These are phyloP conservation scores for Phellinidium pouzarii DNA, from an alignment of 1,284 basidiomycete species.

Conservation along the genomic window DNA sequence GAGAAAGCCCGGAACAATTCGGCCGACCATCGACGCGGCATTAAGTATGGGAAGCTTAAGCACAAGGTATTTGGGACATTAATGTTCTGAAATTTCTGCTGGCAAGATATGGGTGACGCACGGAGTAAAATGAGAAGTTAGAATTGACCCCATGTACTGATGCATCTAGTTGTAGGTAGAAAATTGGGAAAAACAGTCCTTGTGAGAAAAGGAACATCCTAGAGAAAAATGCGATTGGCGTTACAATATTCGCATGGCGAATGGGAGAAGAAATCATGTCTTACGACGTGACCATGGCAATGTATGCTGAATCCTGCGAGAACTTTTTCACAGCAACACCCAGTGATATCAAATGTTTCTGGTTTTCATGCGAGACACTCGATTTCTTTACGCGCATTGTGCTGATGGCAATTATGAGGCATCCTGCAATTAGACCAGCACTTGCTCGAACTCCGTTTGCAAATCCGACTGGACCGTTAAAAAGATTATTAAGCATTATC, in stretches of 20 bases:
- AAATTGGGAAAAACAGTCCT: conserved; percentile 40
- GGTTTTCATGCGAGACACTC: conserved; percentile 28
- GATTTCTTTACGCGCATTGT: conserved; percentile 26
- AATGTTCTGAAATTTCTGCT: conserved; percentile 12
- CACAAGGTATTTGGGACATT: conserved; percentile 15
- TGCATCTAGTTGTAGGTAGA: conserved; percentile 39
- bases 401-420: conserved; percentile 24
- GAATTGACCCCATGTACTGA: conserved; percentile 19
- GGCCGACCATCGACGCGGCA: conserved; percentile 6
- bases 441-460: conserved; percentile 26
- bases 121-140: conserved; percentile 19
- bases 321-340: conserved; percentile 5
- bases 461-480: conserved; percentile 23
- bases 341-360: conserved; percentile 24
- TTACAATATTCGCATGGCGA: background rate
- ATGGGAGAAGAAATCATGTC: background rate
- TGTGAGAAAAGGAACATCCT: conserved; percentile 30
- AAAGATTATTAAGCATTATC: conserved; percentile 40
- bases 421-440: conserved; percentile 24
- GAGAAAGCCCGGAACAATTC: conserved; percentile 8
- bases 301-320: conserved; percentile 7
- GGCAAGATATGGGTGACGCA: background rate
- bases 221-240: too few species aligned
- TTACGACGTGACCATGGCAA: conserved; percentile 1
- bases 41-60: conserved; percentile 13